Conservation (phyloP, 1,284 basidiomycete genomes). For the Irpex lacteus region DNA sequence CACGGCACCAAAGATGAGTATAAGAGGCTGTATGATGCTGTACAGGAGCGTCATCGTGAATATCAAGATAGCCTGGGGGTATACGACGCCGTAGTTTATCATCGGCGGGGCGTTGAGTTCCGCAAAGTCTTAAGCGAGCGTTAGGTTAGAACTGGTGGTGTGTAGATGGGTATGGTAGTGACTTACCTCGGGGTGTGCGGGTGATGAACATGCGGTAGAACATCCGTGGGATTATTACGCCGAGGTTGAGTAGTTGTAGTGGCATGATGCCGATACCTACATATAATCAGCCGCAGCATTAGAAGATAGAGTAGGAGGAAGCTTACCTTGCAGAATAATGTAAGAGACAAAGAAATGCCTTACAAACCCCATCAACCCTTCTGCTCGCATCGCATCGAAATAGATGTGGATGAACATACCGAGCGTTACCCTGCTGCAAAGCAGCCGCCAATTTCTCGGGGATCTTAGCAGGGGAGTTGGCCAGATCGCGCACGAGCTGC, state of each 20-base stretch:
- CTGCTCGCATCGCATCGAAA: not conserved
- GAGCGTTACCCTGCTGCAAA: slow-evolving; percentile 71
- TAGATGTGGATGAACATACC: slow-evolving; percentile 34
- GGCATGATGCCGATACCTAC: slow-evolving; percentile 91
- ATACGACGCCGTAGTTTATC: slow-evolving; percentile 92
- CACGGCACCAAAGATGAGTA: slow-evolving; percentile 90
- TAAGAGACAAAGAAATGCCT: slow-evolving; percentile 96
- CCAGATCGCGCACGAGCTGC: slow-evolving; percentile 84
- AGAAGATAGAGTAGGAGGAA: slow-evolving; percentile 3
- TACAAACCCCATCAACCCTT: slow-evolving; percentile 19
- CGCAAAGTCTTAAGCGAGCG: slow-evolving; percentile 68
- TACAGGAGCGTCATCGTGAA: slow-evolving; percentile 95
- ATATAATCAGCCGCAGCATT: too few species aligned
- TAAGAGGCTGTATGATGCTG: slow-evolving; percentile 92
- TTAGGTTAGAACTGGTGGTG: not conserved
- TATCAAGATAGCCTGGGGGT: slow-evolving; percentile 93
- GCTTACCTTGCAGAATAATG: slow-evolving; percentile 86
- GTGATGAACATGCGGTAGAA: slow-evolving; percentile 74
- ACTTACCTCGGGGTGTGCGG: slow-evolving; percentile 74
- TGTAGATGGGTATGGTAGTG: slow-evolving; percentile 6
- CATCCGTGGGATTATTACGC: slow-evolving; percentile 75
- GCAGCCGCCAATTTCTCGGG: slow-evolving; percentile 87
- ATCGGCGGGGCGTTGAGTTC: slow-evolving; percentile 97
- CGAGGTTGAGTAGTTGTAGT: slow-evolving; percentile 87
- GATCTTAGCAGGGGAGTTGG: slow-evolving; percentile 84